Evolutionary conservation across 1,139 yeast species (phyloP).

Genomic region (Suhomyces panamericanus): DNA sequence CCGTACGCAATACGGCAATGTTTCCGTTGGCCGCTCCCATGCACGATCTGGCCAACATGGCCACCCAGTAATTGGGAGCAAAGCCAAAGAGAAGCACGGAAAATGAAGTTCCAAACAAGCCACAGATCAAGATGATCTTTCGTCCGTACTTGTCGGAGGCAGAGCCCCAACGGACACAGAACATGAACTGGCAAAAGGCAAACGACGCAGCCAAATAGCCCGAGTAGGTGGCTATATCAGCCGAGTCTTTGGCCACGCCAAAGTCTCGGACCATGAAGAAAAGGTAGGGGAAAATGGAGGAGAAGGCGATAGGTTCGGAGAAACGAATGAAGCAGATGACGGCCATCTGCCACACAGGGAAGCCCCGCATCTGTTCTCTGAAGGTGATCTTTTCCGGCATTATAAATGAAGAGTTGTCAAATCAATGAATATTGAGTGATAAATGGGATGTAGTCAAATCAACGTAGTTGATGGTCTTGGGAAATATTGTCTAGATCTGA

Average conservation of each 20-base stretch:
- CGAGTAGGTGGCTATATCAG: conserved; percentile 38
- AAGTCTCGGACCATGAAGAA: conserved; percentile 44
- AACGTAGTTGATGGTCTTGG: too few species aligned
- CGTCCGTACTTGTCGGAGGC: conserved; percentile 36
- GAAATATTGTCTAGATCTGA: neutral
- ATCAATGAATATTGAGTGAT: neutral
- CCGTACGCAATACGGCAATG: conserved; percentile 38
- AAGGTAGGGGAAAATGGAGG: conserved; percentile 41
- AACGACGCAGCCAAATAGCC: conserved; percentile 41
- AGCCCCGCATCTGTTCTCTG: conserved; percentile 31
- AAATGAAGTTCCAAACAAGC: conserved; percentile 34
- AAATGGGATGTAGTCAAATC: too few species aligned
- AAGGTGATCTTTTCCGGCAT: conserved; percentile 10
- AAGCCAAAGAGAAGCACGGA: conserved; percentile 36
- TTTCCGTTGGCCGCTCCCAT: conserved; percentile 41
- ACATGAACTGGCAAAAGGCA: conserved; percentile 39
- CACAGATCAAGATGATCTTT: conserved; percentile 32
- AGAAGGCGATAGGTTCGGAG: conserved; percentile 40
- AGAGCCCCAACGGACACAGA: conserved; percentile 40
- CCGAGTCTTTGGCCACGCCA: conserved; percentile 32
- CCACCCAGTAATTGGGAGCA: conserved; percentile 34
- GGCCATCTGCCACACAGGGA: conserved; percentile 37
- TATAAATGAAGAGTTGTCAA: neutral
- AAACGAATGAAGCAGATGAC: conserved; percentile 36
- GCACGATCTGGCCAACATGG: conserved; percentile 33